Conservation (phyloP, 495 filamentous ascomycete species). For the Penicillium malachiteum region DNA sequence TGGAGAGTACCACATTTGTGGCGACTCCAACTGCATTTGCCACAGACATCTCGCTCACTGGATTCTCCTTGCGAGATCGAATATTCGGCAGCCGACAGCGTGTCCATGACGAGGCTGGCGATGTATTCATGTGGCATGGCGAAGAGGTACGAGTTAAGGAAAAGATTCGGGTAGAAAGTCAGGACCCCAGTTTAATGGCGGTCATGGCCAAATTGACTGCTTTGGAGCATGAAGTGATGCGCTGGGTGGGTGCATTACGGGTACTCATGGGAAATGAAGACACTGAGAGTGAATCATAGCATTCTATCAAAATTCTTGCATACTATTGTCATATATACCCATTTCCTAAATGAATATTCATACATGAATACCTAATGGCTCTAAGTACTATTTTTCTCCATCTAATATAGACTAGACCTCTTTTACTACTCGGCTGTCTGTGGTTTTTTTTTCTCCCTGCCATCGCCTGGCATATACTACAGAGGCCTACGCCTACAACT, state of each 20-base stretch:
- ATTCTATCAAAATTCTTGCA: too few relatives aligned
- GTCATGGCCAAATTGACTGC: constrained; percentile 83
- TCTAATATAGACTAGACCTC: too few relatives aligned
- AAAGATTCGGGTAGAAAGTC: constrained; percentile 86
- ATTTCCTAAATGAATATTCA: too few relatives aligned
- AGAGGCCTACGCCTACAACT: too few relatives aligned
- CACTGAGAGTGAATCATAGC: constrained; percentile 36
- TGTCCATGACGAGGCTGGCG: constrained; percentile 79
- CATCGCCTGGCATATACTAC: too few relatives aligned
- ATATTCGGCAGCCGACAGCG: constrained; percentile 54
- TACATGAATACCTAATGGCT: not conserved
- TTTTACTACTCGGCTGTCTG: too few relatives aligned
- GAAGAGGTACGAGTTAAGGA: constrained; percentile 82
- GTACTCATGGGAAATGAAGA: constrained; percentile 73
- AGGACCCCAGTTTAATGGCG: constrained; percentile 86
- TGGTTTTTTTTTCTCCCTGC: too few relatives aligned
- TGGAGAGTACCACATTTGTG: constrained; percentile 62
- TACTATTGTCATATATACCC: not conserved
- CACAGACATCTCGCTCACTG: constrained; percentile 50
- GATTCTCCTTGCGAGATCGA: constrained; percentile 58
- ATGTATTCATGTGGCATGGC: constrained; percentile 65
- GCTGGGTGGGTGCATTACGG: constrained; percentile 68
- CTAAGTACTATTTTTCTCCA: not conserved
- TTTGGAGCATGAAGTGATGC: constrained; percentile 68
- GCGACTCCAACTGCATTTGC: constrained; percentile 61